phyloP scores from a whole-genome alignment of 2,329 filamentous ascomycete genomes.

The Exophiala xenobiotica region DNA sequence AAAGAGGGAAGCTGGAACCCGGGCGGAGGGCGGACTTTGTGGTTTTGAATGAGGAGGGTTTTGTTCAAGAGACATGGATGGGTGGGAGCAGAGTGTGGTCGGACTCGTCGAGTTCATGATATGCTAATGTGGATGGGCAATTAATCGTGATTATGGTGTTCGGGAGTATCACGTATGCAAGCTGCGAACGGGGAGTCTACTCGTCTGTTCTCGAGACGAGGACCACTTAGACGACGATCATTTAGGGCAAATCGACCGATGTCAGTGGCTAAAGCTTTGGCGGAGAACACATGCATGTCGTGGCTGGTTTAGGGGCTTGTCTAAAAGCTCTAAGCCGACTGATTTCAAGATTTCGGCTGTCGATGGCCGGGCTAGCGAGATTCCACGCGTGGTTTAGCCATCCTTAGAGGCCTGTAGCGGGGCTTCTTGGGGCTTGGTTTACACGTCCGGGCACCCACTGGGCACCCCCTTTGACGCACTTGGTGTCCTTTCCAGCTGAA shows the following conservation, averaged over 20 bases:
- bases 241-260: no score
- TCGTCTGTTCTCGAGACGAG: background rate
- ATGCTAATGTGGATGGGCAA: no score
- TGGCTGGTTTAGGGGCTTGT: background rate
- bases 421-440: background rate
- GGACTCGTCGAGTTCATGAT: no score
- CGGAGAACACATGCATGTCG: background rate
- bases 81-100: conserved; percentile 46
- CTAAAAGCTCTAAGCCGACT: no score
- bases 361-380: background rate
- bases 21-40: conserved; percentile 52
- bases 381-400: background rate
- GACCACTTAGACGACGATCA: no score
- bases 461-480: background rate
- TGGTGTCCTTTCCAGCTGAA: background rate
- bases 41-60: conserved; percentile 46
- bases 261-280: background rate
- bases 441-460: no score
- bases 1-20: conserved; percentile 45
- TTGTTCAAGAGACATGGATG: conserved; percentile 54
- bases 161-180: no score
- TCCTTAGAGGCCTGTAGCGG: no score
- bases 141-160: no score
- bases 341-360: conserved; percentile 1
- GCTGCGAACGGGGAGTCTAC: background rate